phyloP scores from a whole-genome alignment of 1,139 yeast species.

The Spencermartinsiella ligniputridi region DNA sequence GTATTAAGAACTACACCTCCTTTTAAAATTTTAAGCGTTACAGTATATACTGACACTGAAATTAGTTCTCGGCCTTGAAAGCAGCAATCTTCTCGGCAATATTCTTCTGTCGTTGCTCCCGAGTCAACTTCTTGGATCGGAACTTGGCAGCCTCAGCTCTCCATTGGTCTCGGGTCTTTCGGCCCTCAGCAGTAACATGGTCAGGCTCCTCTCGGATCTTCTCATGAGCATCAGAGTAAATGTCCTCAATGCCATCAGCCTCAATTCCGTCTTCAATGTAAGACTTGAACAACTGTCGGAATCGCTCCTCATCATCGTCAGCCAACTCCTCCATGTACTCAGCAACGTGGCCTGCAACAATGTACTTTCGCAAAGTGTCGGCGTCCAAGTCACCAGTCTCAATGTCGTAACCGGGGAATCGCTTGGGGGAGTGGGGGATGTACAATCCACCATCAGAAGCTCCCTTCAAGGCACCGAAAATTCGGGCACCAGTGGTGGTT shows the following conservation, averaged over 20 bases:
- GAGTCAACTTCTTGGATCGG: slow-evolving; percentile 85
- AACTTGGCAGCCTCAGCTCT: slow-evolving; percentile 94
- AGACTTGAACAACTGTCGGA: slow-evolving; percentile 91
- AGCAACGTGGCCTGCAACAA: slow-evolving; percentile 99
- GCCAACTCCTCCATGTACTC: slow-evolving; percentile 99
- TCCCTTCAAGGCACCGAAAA: slow-evolving; percentile 99
- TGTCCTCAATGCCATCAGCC: slow-evolving; percentile 94
- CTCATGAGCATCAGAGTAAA: slow-evolving; percentile 92
- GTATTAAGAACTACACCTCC: slow-evolving; percentile 2
- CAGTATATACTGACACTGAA: too few relatives aligned
- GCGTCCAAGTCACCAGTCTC: slow-evolving; percentile 95
- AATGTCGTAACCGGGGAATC: slow-evolving; percentile 99
- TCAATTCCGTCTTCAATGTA: slow-evolving; percentile 97
- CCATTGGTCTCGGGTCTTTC: slow-evolving; percentile 97
- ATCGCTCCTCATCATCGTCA: slow-evolving; percentile 99
- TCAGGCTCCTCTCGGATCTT: slow-evolving; percentile 93
- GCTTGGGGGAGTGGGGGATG: slow-evolving; percentile 99
- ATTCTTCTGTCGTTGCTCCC: slow-evolving; percentile 84
- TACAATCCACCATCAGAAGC: slow-evolving; percentile 99
- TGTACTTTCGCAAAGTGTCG: slow-evolving; percentile 97
- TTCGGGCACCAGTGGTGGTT: slow-evolving; percentile 99
- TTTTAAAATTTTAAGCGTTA: too few relatives aligned
- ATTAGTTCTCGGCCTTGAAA: slow-evolving; percentile 26
- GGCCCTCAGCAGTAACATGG: slow-evolving; percentile 78
- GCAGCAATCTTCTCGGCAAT: slow-evolving; percentile 85